Evolutionary conservation across 2,329 filamentous ascomycete species (phyloP).

Genomic region (Tympanopsis confertula): DNA sequence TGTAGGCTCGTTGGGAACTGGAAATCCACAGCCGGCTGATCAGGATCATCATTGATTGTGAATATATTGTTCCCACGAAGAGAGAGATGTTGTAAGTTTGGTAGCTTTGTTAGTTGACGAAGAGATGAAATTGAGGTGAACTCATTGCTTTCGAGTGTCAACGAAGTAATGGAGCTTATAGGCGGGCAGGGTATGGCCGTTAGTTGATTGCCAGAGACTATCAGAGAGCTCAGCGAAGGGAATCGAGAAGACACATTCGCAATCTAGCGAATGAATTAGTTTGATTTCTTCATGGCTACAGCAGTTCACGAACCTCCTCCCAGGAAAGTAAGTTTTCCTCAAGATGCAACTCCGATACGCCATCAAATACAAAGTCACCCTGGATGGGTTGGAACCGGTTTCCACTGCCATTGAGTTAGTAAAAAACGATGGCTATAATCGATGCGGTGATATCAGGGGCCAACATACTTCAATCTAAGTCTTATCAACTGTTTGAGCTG

Average conservation of each 20-base stretch:
- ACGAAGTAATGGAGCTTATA: neutral
- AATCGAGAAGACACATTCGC: neutral
- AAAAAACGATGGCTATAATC: neutral
- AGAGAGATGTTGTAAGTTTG: neutral
- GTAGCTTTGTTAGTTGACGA: neutral
- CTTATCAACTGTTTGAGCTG: neutral
- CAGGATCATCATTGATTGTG: neutral
- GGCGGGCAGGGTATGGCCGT: neutral
- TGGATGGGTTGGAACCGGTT: neutral
- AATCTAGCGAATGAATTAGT: neutral
- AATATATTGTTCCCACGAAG: neutral
- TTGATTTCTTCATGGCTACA: too few species aligned
- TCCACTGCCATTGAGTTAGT: neutral
- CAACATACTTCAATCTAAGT: neutral
- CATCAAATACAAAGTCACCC: conserved; percentile 12
- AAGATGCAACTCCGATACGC: conserved; percentile 24
- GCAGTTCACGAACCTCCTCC: conserved; percentile 26
- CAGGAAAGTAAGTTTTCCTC: conserved; percentile 28
- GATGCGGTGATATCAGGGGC: too few species aligned
- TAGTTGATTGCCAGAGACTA: neutral
- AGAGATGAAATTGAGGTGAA: neutral
- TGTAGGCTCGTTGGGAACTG: conserved; percentile 19
- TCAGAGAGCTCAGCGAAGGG: neutral
- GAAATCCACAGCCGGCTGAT: too few species aligned
- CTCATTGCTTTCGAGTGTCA: neutral